A percentile compares a stretch with the other conserved stretches of the same genome.
Evolutionary conservation across 2,329 filamentous ascomycete species (phyloP).

Genomic region (Acephala macrosclerotiorum): DNA sequence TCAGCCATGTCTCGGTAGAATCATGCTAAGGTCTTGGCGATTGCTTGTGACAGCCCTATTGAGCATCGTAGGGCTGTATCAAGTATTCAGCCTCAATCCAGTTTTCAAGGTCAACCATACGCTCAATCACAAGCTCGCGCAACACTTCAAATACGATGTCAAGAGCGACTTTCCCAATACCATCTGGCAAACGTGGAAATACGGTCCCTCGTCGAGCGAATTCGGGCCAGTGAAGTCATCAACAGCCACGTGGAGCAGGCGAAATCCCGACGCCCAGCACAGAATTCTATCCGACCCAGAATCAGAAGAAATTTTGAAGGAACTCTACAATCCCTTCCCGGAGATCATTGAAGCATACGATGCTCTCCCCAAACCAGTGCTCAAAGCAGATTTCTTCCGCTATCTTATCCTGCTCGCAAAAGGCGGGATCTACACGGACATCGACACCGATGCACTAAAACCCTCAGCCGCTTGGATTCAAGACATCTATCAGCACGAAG

Average conservation of each 20-base stretch:
- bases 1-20: neutral
- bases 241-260: neutral
- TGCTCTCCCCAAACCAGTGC: conserved; percentile 73
- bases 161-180: neutral
- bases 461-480: conserved; percentile 87
- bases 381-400: conserved; percentile 77
- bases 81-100: neutral
- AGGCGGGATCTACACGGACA: conserved; percentile 86
- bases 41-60: conserved; percentile 7
- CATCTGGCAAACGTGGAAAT: conserved; percentile 6
- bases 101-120: neutral
- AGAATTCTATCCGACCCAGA: neutral
- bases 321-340: conserved; percentile 48
- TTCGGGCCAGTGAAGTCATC: neutral
- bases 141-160: neutral
- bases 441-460: conserved; percentile 86
- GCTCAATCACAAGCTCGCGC: neutral
- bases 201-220: neutral
- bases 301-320: neutral
- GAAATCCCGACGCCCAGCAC: neutral
- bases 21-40: conserved; percentile 9
- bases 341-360: conserved; percentile 80
- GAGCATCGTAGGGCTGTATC: neutral
- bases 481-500: neutral
- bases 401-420: conserved; percentile 77